Evolutionary conservation across 2,329 filamentous ascomycete species (phyloP).

Genomic region (Harringtonia aguacate): DNA sequence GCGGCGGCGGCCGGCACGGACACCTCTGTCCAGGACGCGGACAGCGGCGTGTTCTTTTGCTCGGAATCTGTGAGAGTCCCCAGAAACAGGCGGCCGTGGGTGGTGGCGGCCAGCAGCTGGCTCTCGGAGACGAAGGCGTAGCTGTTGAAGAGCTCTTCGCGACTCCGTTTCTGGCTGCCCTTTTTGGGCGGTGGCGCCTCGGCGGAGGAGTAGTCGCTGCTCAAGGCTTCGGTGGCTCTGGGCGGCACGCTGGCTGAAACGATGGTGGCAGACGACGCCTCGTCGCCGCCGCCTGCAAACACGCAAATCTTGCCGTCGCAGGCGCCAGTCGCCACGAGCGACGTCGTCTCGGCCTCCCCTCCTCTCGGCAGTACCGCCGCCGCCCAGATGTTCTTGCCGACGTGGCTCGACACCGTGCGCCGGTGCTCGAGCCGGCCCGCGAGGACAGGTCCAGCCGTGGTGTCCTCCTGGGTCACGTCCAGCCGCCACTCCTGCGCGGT

Average conservation of each 20-base stretch:
- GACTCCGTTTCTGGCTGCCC: no score
- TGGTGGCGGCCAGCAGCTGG: slow-evolving; percentile 49
- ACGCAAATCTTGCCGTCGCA: slow-evolving; percentile 62
- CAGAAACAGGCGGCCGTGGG: slow-evolving; percentile 10
- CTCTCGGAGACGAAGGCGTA: slow-evolving; percentile 65
- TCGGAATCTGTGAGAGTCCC: no score
- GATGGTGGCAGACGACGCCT: not conserved
- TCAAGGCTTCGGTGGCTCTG: not conserved
- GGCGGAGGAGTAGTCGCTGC: no score
- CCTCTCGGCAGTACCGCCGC: slow-evolving; percentile 31
- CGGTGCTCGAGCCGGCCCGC: slow-evolving; percentile 33
- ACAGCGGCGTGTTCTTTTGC: no score
- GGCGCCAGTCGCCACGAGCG: slow-evolving; percentile 63
- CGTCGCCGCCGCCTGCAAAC: slow-evolving; percentile 17
- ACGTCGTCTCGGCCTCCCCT: slow-evolving; percentile 9
- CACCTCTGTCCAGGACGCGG: no score
- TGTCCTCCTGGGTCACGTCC: slow-evolving; percentile 19
- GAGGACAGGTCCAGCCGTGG: no score
- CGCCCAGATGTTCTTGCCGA: slow-evolving; percentile 88
- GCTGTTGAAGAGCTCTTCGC: slow-evolving; percentile 13
- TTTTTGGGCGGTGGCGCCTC: not conserved
- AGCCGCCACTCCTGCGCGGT: slow-evolving; percentile 64
- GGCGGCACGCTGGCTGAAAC: not conserved
- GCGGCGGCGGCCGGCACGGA: not conserved
- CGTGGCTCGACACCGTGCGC: slow-evolving; percentile 53